These are phyloP conservation scores for Eleusine coracana DNA, from an alignment of 176 grass and related monocot species.

Conservation along the genomic window DNA sequence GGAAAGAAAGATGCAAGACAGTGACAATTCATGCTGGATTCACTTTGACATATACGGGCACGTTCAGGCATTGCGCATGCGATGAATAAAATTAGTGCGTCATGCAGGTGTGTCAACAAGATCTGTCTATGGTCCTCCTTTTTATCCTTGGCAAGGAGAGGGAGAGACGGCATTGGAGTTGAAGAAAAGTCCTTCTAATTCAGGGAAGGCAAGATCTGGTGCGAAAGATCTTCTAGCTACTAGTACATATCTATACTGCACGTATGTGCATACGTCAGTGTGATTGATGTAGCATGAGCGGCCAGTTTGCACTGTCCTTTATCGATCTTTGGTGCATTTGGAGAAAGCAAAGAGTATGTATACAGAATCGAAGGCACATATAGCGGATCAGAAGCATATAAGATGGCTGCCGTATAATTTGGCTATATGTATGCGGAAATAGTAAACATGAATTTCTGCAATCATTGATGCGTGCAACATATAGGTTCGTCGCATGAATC, in stretches of 20 bases:
- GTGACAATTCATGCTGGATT: slow-evolving; percentile 52
- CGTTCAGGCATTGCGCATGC: not conserved
- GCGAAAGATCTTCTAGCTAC: slow-evolving; percentile 25
- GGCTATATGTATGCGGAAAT: not conserved
- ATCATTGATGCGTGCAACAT: no score
- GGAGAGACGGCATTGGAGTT: slow-evolving; percentile 15
- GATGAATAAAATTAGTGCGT: slow-evolving; percentile 25
- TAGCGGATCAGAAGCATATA: not conserved
- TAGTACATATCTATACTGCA: slow-evolving; percentile 25
- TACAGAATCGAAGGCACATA: not conserved
- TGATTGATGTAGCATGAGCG: not conserved
- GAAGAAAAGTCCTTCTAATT: slow-evolving; percentile 24
- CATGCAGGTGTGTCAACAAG: slow-evolving; percentile 34
- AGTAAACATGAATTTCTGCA: not conserved
- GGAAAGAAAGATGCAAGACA: slow-evolving; percentile 31
- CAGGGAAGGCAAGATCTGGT: slow-evolving; percentile 21
- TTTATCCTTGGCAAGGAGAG: slow-evolving; percentile 26
- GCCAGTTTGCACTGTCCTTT: slow-evolving; percentile 3
- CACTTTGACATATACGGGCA: slow-evolving; percentile 31
- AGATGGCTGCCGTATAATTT: not conserved
- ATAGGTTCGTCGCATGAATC: not conserved
- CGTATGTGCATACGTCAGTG: not conserved
- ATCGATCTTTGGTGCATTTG: not conserved
- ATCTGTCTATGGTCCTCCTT: slow-evolving; percentile 1
- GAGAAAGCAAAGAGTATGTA: slow-evolving; percentile 7